Evolutionary conservation across 2,329 filamentous ascomycete genomes (phyloP), one percentile per base, ranked within the genome.

Genomic region (Ascochyta pisi): DNA sequence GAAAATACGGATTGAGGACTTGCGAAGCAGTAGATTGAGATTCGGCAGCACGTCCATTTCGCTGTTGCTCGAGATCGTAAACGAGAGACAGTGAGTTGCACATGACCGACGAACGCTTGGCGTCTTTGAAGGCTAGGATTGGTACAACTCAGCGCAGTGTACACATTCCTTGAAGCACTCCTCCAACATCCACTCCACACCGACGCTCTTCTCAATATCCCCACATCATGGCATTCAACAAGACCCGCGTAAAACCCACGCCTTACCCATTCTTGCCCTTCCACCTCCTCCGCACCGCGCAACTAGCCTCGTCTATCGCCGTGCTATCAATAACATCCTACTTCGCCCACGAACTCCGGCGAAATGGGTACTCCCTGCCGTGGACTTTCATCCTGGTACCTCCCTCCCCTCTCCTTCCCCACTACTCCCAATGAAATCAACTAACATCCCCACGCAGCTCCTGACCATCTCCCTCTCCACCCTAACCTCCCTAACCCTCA

Each of bases 311-410:
- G 4, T 76, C 76, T 42, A 50, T 82, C 37, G 75, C 86, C 19
- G 83, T 86, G 51, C 79, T 78, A 4, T 76, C 74, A 27, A 83
- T 87, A 46, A 79, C 86, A 70, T 75, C 75, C 54, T 83, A 81
- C 61, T 87, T 87, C 71, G 79, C 83, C 59, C 81, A 77, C 61
- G 81, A 85, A 61, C 77, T 87, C 22, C 77, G 77, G 19, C 74
- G 77, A 40, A 82, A 83, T 58, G 71, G 79, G 44, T 84, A 80
- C 71, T 78, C 76, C 41, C 74, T 84, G 3, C 85, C 85, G 0
- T 86, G 83, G 81, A 84, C 84, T 2, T 87, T 87, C 65, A 77
- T 86, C 16, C 73, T 86, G 57, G 84, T 86, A 78, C 63, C 34
- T 50, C 41, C 15, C 19, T 3, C 6, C 29, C 2, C 19, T 19